Conservation (phyloP, 495 filamentous ascomycete species). For the Hyaloscypha hepaticicola region DNA sequence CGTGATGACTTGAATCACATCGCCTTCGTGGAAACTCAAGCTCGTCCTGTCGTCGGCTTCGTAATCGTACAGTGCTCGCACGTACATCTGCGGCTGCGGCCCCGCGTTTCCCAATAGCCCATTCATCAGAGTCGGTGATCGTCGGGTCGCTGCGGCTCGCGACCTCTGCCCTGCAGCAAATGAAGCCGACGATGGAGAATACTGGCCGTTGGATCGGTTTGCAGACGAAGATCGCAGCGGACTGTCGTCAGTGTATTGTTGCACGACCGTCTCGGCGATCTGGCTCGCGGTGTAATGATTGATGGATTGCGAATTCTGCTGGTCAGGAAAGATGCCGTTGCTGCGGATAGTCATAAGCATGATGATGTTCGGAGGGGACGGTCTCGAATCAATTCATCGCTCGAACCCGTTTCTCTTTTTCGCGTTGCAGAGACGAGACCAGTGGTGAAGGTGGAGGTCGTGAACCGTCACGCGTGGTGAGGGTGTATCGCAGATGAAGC, state of each 20-base stretch:
- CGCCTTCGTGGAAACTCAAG: slow-evolving; percentile 91
- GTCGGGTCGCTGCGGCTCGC: slow-evolving; percentile 22
- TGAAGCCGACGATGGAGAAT: slow-evolving; percentile 18
- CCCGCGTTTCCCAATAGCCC: slow-evolving; percentile 66
- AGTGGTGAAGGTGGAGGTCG: background rate
- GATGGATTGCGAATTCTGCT: slow-evolving; percentile 29
- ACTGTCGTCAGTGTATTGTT: slow-evolving; percentile 25
- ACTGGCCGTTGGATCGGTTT: slow-evolving; percentile 8
- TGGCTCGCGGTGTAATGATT: slow-evolving; percentile 20
- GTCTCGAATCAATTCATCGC: slow-evolving; percentile 25
- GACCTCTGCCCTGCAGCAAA: slow-evolving; percentile 16
- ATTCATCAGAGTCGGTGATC: slow-evolving; percentile 55
- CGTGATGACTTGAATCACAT: slow-evolving; percentile 96
- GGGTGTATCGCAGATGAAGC: slow-evolving; percentile 1
- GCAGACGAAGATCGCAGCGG: slow-evolving; percentile 20
- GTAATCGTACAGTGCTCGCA: slow-evolving; percentile 96
- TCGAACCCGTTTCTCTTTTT: slow-evolving; percentile 14
- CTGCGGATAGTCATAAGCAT: slow-evolving; percentile 33
- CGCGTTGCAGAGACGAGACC: background rate
- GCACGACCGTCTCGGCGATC: slow-evolving; percentile 20
- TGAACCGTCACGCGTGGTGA: slow-evolving; percentile 6
- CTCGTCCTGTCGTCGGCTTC: slow-evolving; percentile 95
- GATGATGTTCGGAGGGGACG: slow-evolving; percentile 21
- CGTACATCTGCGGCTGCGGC: slow-evolving; percentile 80
- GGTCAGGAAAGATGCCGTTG: slow-evolving; percentile 33